phyloP scores from a whole-genome alignment of 495 filamentous ascomycete genomes.

The Penicillium psychrofluorescens region DNA sequence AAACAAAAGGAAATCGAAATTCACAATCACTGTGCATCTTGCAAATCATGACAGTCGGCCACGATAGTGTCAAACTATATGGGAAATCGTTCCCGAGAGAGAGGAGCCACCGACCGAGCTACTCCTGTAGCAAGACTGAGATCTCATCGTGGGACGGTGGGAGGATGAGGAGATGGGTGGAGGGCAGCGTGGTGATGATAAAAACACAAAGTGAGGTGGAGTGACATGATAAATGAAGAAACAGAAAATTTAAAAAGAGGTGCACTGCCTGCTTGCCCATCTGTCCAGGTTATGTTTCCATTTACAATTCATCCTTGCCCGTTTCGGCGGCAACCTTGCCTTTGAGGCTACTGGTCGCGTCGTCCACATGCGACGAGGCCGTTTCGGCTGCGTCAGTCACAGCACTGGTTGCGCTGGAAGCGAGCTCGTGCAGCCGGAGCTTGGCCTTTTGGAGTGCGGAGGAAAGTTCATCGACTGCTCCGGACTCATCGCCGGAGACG shows the following conservation, averaged over 20 bases:
- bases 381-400: slow-evolving; percentile 32
- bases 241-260: no score
- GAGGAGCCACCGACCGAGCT: no score
- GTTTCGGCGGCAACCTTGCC: slow-evolving; percentile 6
- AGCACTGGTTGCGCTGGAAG: slow-evolving; percentile 25
- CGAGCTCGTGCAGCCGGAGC: slow-evolving; percentile 37
- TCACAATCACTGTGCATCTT: slow-evolving; percentile 12
- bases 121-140: no score
- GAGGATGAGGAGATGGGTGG: no score
- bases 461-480: slow-evolving; percentile 46
- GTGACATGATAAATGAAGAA: no score
- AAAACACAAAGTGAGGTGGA: no score
- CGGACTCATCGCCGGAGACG: slow-evolving; percentile 48
- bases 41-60: slow-evolving; percentile 14
- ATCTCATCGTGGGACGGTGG: no score
- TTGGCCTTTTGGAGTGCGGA: slow-evolving; percentile 43
- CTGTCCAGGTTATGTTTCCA: not conserved
- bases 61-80: slow-evolving; percentile 28
- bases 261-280: no score
- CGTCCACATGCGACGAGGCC: slow-evolving; percentile 41
- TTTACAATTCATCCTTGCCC: slow-evolving; percentile 53
- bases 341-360: slow-evolving; percentile 26
- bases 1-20: slow-evolving; percentile 4
- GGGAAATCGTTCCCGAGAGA: slow-evolving; percentile 29
- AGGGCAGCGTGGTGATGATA: no score